Percentiles rank a stretch among this genome's conserved stretches.
Conservation (phyloP, 345 rosid species). For the Ailanthus altissimus region DNA sequence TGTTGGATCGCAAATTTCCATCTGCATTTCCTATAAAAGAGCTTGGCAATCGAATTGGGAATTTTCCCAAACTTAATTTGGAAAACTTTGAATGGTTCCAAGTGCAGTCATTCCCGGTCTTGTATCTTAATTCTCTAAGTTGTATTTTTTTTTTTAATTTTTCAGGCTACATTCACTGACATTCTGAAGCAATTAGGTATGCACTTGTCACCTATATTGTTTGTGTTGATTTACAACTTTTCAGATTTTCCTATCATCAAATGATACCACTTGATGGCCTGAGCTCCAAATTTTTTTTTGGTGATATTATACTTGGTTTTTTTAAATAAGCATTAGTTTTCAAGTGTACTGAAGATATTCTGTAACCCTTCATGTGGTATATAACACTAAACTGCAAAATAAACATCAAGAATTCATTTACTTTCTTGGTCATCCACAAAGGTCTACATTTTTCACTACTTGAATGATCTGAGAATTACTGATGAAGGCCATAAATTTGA, state of each 20-base stretch:
- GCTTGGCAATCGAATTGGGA: neutral
- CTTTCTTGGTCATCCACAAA: neutral
- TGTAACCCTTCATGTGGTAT: neutral
- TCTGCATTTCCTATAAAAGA: neutral
- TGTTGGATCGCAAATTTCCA: neutral
- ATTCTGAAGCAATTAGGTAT: conserved; percentile 82
- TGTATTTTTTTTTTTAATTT: conserved; percentile 29
- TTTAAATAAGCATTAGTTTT: neutral
- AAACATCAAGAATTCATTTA: neutral
- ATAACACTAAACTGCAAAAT: neutral
- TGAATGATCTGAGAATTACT: neutral
- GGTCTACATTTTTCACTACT: neutral
- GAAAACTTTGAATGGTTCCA: neutral
- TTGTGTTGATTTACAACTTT: neutral
- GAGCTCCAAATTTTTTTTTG: no score
- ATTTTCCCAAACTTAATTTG: neutral
- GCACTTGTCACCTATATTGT: conserved; percentile 23
- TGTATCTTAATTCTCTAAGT: conserved; percentile 2
- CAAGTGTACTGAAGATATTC: neutral
- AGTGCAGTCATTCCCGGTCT: neutral
- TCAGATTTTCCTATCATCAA: neutral
- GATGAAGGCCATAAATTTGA: neutral
- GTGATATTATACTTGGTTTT: neutral
- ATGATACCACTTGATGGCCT: neutral
- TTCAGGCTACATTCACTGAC: conserved; percentile 97